Evolutionary conservation across 179 eudicot genomes (phyloP).

Genomic region (Monotropa hypopitys): DNA sequence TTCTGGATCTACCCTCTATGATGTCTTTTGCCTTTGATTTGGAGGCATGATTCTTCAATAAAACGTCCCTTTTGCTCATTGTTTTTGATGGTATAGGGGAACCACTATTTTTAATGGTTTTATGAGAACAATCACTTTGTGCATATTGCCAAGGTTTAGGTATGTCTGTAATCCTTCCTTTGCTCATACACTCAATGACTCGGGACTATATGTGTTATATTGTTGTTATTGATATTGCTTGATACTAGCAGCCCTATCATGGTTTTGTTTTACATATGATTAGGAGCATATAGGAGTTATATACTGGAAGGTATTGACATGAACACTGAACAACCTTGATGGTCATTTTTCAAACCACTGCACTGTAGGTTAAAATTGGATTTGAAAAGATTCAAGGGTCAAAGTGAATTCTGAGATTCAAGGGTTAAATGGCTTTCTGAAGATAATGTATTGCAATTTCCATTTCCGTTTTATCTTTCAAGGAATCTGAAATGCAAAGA

Average conservation of each 20-base stretch:
- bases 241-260: not conserved
- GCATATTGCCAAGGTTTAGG: too few relatives aligned
- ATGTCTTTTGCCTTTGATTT: too few relatives aligned
- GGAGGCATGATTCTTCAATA: too few relatives aligned
- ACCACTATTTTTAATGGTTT: too few relatives aligned
- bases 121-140: too few relatives aligned
- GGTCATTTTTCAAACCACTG: not conserved
- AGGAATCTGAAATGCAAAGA: not conserved
- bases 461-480: not conserved
- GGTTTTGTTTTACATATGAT: not conserved
- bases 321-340: not conserved
- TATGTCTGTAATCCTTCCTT: too few relatives aligned
- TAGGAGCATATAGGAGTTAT: slow-evolving; percentile 4
- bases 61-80: too few relatives aligned
- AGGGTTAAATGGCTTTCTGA: not conserved
- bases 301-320: not conserved
- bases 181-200: too few relatives aligned
- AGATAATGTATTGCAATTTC: not conserved
- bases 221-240: not conserved
- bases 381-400: not conserved
- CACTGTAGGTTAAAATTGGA: not conserved
- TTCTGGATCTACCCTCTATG: too few relatives aligned
- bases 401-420: not conserved
- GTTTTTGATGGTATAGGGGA: too few relatives aligned
- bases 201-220: not conserved